phyloP scores from a whole-genome alignment of 2,329 filamentous ascomycete species.

The Phialocephala subalpina region DNA sequence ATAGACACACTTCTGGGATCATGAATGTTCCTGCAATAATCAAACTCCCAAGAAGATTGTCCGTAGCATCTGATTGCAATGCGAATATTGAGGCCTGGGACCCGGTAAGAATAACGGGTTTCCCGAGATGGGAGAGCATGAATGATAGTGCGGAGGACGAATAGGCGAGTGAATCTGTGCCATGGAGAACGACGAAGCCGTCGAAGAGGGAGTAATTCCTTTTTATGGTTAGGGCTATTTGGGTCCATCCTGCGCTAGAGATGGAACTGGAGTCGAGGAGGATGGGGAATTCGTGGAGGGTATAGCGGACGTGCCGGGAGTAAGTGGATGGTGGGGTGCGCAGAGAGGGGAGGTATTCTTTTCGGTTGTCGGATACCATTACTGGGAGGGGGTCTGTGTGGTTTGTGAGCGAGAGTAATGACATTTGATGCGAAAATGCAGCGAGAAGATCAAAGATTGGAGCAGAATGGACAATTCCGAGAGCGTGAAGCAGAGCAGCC shows the following conservation, averaged over 20 bases:
- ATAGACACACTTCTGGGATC: slow-evolving; percentile 78
- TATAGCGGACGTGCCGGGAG: slow-evolving; percentile 70
- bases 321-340: slow-evolving; percentile 71
- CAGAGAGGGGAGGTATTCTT: slow-evolving; percentile 40
- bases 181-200: slow-evolving; percentile 76
- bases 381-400: slow-evolving; percentile 42
- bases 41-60: slow-evolving; percentile 74
- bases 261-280: slow-evolving; percentile 77
- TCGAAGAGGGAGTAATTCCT: slow-evolving; percentile 75
- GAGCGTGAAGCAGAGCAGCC: too few relatives aligned
- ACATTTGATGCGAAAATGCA: too few relatives aligned
- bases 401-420: slow-evolving; percentile 17
- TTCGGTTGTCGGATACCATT: slow-evolving; percentile 36
- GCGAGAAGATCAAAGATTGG: too few relatives aligned
- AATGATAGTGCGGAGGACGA: slow-evolving; percentile 76
- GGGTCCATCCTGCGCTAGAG: slow-evolving; percentile 74
- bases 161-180: slow-evolving; percentile 75
- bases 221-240: slow-evolving; percentile 66
- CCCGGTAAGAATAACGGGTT: slow-evolving; percentile 73
- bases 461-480: too few relatives aligned
- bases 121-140: slow-evolving; percentile 76
- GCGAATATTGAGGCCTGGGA: slow-evolving; percentile 74
- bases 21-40: slow-evolving; percentile 78
- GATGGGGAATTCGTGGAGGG: slow-evolving; percentile 72
- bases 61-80: slow-evolving; percentile 74